Percentiles rank a stretch among this genome's conserved stretches.
phyloP scores from a whole-genome alignment of 202 grass and related monocot species.

The Eragrostis tef region DNA sequence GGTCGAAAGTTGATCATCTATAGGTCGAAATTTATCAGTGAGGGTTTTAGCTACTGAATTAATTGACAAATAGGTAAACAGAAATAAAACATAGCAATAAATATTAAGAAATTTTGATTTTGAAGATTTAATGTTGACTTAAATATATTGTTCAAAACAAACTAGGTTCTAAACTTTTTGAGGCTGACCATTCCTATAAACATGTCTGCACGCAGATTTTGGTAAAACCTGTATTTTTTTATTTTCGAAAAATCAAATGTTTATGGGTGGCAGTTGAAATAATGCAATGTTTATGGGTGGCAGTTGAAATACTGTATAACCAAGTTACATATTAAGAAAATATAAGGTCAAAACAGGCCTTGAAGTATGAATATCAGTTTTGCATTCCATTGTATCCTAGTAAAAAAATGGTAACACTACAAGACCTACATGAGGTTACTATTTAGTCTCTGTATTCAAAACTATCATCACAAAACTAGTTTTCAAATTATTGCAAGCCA shows the following conservation, averaged over 20 bases:
- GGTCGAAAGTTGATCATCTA: slow-evolving; percentile 72
- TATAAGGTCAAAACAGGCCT: not conserved
- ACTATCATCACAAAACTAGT: not conserved
- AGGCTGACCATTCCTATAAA: slow-evolving; percentile 19
- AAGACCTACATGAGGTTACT: not conserved
- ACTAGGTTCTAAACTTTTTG: slow-evolving; percentile 15
- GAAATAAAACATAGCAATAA: not conserved
- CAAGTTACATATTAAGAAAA: not conserved
- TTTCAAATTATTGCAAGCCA: not conserved
- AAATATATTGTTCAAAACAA: slow-evolving; percentile 2
- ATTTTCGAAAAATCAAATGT: slow-evolving; percentile 1
- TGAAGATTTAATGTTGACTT: not conserved
- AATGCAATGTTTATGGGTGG: not conserved
- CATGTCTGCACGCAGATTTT: slow-evolving; percentile 24
- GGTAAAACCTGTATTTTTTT: not conserved
- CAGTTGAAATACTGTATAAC: slow-evolving; percentile 4
- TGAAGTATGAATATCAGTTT: slow-evolving; percentile 25
- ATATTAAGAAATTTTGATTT: slow-evolving; percentile 2
- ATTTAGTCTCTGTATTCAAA: slow-evolving; percentile 14
- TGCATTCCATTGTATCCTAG: slow-evolving; percentile 10
- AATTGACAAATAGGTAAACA: slow-evolving; percentile 3
- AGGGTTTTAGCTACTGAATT: not conserved
- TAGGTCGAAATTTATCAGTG: slow-evolving; percentile 32
- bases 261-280: too few species aligned
- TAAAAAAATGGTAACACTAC: not conserved